These are phyloP conservation scores for Nemania diffusa DNA, from an alignment of 2,329 filamentous ascomycete species.

Conservation along the genomic window DNA sequence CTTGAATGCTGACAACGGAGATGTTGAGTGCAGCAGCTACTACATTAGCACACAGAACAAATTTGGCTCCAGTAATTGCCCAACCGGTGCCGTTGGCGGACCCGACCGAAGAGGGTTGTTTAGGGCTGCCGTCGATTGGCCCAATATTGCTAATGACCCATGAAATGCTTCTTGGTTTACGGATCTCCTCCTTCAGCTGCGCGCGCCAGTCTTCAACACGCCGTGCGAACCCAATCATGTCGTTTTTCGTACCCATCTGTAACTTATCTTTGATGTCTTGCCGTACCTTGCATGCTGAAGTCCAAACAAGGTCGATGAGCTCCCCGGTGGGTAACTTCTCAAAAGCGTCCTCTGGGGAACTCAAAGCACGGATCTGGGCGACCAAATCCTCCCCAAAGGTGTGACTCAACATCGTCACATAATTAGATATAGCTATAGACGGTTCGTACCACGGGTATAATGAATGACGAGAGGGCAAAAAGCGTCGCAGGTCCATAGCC, in stretches of 20 bases:
- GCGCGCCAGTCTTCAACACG: background rate
- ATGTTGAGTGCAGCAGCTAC: background rate
- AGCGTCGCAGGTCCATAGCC: background rate
- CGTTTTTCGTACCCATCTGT: background rate
- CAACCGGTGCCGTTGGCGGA: background rate
- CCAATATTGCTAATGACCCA: background rate
- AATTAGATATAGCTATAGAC: background rate
- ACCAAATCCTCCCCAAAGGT: background rate
- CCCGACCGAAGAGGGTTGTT: background rate
- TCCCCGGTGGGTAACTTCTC: background rate
- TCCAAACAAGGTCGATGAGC: background rate
- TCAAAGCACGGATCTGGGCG: background rate
- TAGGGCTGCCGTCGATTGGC: background rate
- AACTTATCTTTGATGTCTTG: background rate
- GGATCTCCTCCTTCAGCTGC: background rate
- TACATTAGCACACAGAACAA: background rate
- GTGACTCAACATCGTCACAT: background rate
- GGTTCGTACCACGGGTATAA: background rate
- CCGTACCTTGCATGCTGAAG: background rate
- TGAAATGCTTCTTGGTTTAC: background rate
- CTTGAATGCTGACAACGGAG: background rate
- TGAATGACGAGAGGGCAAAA: background rate
- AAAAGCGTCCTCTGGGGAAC: background rate
- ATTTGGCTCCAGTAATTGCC: background rate
- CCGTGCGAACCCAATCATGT: background rate